Base-by-base conservation (phyloP, 495 filamentous ascomycete genomes). In the Tuber brumale region DNA sequence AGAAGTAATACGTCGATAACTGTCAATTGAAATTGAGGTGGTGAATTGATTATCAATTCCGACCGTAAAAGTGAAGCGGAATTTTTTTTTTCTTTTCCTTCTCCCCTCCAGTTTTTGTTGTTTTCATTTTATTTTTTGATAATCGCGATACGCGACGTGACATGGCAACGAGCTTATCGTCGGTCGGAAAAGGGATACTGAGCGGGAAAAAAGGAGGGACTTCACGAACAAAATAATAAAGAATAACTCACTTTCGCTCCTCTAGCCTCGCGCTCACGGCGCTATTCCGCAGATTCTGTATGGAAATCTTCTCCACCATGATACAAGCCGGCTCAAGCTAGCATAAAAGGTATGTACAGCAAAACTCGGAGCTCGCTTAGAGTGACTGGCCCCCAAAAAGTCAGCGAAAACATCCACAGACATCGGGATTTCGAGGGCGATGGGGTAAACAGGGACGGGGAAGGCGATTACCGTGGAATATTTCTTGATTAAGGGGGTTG, bases 281-380 rank as follows among this genome's bases (percentile, higher is more conserved):
- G 45, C 73, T 77, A 75, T 72, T 80, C 77, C 79, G 77, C 69
- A 80, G 48, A 77, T 77, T 74, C 74, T 80, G 74, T 71, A 80
- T 80, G 70, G 74, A 72, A 74, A 80, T 80, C 79, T 80, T 80
- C 78, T 80, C 79, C 41, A 80, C 79, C 77, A 80, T 80, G 79
- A 72, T 78, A 72, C 78, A 78, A 71, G 70, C 71, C 78, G 77
- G 77, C 44, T 76, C 77, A 66, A 31, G 57, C 44, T 80, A 57
- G 77, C 74, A 80, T 80, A 61, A 61, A 80, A 80, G 71, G 76
- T 80, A 80, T 80, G 76, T 80, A 80, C 79, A 80, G 72, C 57
- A 66, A 35, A 70, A 76, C 77, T 76, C 72, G 41, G 35, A 39
- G 73, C 79, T 80, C 77, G 77, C 79, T 80, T 80, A 80, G 78